A percentile compares a stretch with the other conserved stretches of the same genome.
These are phyloP conservation scores for Astrephomene gubernaculifera DNA, from an alignment of 139 green algal species.

Conservation along the genomic window DNA sequence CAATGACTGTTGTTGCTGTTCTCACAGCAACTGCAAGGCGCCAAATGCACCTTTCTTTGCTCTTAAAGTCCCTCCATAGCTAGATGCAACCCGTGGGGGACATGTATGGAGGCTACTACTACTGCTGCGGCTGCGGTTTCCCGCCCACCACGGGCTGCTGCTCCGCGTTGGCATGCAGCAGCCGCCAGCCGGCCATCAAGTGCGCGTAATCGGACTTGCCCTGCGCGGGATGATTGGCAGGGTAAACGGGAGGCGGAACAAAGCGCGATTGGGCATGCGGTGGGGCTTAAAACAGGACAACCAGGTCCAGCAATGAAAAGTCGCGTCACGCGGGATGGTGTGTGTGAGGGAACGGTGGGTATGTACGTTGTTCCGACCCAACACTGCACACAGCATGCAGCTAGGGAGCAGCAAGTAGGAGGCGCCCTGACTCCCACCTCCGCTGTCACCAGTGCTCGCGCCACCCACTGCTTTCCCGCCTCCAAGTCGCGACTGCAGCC, in stretches of 20 bases:
- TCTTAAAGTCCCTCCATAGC: no score
- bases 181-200: conserved; percentile 21
- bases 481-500: conserved; percentile 8
- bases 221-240: not conserved
- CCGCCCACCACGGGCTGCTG: conserved; percentile 15
- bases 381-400: no score
- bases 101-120: no score
- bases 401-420: no score
- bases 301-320: no score
- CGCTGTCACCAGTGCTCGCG: conserved; percentile 11
- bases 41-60: no score
- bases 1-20: no score
- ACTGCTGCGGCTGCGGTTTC: not conserved
- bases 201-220: conserved; percentile 44
- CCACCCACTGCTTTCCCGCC: conserved; percentile 27
- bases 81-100: no score
- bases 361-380: no score
- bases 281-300: not conserved
- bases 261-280: not conserved
- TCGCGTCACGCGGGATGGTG: no score
- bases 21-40: no score
- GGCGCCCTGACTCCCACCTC: conserved; percentile 22
- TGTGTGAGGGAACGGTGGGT: no score
- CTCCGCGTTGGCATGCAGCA: conserved; percentile 20
- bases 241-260: not conserved